Evolutionary conservation across 2,329 filamentous ascomycete genomes (phyloP), one percentile per base, ranked within the genome.

Genomic region (Talaromyces sp.): DNA sequence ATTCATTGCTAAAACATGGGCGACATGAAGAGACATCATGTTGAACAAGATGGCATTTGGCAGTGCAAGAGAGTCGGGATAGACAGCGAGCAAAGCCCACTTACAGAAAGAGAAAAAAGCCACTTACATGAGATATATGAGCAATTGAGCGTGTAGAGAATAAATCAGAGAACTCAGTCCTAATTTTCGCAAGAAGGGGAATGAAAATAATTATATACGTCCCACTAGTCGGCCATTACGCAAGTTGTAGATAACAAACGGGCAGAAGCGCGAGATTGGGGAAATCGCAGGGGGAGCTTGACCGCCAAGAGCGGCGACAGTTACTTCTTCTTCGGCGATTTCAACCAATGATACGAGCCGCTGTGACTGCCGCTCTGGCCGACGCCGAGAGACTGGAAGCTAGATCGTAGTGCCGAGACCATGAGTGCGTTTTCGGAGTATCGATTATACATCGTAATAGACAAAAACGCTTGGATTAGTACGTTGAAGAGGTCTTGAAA

Each of bases 281-380:
- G 50, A 54, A 52, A 52, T 52, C 48, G 48, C 48, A 35, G 48
- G 28, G 44, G 48, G 28, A 60, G 58, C 58, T 60, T 52, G 58
- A 60, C 58, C 58, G 58, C 58, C 33, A 54, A 54, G n/a, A 59
- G 31, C 57, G 58, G 58, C 58, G 59, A 60, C 21, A 44, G 21
- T 31, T 50, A 5, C 39, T 35, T 35, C 39, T 35, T 35, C 31
- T 18, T 64, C 63, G 63, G 63, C 63, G 63, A 21, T 39, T 21
- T 9, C 33, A 35, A 35, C 63, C 63, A 64, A 64, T 64, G 25
- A 52, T 25, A 46, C 7, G 7, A 11, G 18, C 60, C 60, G 48
- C 31, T 33, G 28, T 4, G n/a, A 31, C 11, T 16, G 50, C 56
- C 55, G 44, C 21, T 12, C 28, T 12, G 31, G 56, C 57, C 58